Base-by-base conservation (phyloP, 2,329 filamentous ascomycete genomes). In the Parastagonospora nodorum region DNA sequence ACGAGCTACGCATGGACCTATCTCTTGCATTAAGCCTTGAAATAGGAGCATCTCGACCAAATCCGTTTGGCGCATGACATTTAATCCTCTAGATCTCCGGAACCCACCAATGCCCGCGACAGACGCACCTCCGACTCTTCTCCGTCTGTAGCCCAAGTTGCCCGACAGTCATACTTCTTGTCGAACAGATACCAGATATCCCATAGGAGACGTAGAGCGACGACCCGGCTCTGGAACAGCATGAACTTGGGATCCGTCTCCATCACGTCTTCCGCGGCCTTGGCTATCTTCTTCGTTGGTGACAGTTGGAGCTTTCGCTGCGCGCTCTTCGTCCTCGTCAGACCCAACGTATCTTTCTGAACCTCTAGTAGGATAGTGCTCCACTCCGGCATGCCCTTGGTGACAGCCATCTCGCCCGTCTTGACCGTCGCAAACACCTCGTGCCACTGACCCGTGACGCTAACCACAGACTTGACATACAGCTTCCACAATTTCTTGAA, bases 401-500 rank as follows among this genome's bases (percentile, higher is more conserved):
- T 28, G 8, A 59, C 43, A 0, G 37, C 32, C 5, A 52, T 60
- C 10, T 37, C 42, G 2, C 49, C 50, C 14, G 45, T 36, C 14
- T 43, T 46, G 0, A 38, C 35, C 2, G 51, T 42, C 2, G 58
- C 61, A 39, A 48, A 60, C 3, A 47, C 46, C 4, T 64, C 58
- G 14, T 50, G 40, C 60, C 61, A 64, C 19, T 51, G 33, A 0
- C 61, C 60, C 9, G 42, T 53, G 14, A 50, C 40, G 37, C 42
- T 42, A 8, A 63, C 50, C 1, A 33, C 1, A 1, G 46, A 48
- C 12, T 42, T 39, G 11, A 58, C 54, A 28, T 63, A 63, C 1
- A 51, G 27, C 5, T 41, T 51, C 56, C 55, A 61, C 9, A 51
- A 45, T n/a, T 53, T 42, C 2, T 37, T 44, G 45, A 61, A 61